Conservation (phyloP, 1,284 basidiomycete genomes). For the Mycosarcoma mackinlayi region DNA sequence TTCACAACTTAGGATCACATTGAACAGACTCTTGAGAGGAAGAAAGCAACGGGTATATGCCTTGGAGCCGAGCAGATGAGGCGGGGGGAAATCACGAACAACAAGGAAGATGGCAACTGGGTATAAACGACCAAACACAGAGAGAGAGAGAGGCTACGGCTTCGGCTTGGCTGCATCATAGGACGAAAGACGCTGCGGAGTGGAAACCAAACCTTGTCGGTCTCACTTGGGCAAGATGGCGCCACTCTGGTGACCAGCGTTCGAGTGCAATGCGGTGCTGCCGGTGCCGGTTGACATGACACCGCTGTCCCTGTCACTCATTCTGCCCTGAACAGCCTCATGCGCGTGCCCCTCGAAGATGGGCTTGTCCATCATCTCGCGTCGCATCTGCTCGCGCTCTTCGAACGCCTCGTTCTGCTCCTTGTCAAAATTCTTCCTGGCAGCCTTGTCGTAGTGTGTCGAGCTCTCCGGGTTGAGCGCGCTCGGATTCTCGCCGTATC, state of each 20-base stretch:
- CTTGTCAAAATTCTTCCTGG: constrained; percentile 26
- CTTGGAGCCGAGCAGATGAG: not conserved
- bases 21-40: not conserved
- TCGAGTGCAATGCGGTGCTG: constrained; percentile 15
- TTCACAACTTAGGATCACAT: too few relatives aligned
- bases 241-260: constrained; percentile 1
- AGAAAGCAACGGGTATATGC: not conserved
- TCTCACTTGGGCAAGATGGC: constrained; percentile 28
- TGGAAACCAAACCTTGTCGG: not conserved
- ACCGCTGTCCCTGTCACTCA: not conserved
- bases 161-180: too few relatives aligned
- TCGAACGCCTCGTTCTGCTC: constrained; percentile 23
- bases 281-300: constrained; percentile 19
- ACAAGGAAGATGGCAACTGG: not conserved
- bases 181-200: too few relatives aligned
- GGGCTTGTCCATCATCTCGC: constrained; percentile 27
- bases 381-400: constrained; percentile 15
- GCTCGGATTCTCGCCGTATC: constrained; percentile 31
- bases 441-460: constrained; percentile 34
- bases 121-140: not conserved
- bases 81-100: too few relatives aligned
- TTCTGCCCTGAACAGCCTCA: constrained; percentile 7
- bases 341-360: constrained; percentile 31
- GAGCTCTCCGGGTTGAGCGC: constrained; percentile 34
- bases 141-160: too few relatives aligned